Evolutionary conservation across 2,329 filamentous ascomycete genomes (phyloP), one percentile per base, ranked within the genome.

Genomic region (Cladosporium sp.): DNA sequence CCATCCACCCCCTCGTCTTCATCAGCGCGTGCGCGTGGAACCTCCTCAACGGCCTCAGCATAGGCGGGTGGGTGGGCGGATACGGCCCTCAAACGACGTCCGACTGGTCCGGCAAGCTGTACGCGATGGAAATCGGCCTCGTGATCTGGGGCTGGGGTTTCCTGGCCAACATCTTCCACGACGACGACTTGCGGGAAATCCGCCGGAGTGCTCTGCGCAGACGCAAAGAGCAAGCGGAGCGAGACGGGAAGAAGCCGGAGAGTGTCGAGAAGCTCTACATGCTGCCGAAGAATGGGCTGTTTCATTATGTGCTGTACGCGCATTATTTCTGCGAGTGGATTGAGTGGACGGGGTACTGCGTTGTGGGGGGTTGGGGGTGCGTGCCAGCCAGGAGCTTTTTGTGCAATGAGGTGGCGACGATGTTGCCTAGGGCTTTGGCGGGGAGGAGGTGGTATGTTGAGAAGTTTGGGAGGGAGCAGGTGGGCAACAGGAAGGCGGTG

Each of bases 271-370:
- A 93, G 72, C 81, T 95, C 54, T 97, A 97, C 68, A 83, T 88
- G 72, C 80, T 99, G 47, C 93, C 93, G 0, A 76, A 88, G 63
- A 85, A 85, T 44, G 90, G 91, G 1, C 71, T 96, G 43, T 99
- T 97, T 71, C 77, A 79, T 58, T 85, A 84, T 62, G 80, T 96
- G 64, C 77, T 97, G 53, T 96, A 86, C 68, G 90, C 93, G 58
- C 93, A 99, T 68, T 99, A 96, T 68, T 76, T 95, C n/a, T 87
- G 85, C 65, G 93, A 99, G 73, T 99, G 93, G 93, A 68, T 96
- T 47, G 93, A 99, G 76, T 99, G 93, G 93, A 69, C 80, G 3
- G 93, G 93, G 0, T 99, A 90, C 68, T 90, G 85, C 75, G 80
- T 96, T 68, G 80, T 87, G 59, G 80, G 84, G 1, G 78, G 79